phyloP scores from a whole-genome alignment of 1,139 yeast genomes.

The Entelexis paramagnoliae region DNA sequence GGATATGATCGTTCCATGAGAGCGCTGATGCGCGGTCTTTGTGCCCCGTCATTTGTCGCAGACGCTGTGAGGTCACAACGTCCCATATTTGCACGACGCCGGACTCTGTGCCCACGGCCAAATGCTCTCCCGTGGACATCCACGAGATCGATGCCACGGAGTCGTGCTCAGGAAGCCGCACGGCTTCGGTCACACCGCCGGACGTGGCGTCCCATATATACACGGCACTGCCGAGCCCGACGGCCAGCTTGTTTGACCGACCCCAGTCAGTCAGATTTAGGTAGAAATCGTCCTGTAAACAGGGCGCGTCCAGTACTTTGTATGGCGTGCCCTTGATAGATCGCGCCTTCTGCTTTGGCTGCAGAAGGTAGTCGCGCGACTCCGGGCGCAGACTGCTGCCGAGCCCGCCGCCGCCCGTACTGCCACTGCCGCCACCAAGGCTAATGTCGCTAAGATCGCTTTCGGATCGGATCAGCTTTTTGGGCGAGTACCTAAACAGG shows the following conservation, averaged over 20 bases:
- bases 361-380: conserved; percentile 63
- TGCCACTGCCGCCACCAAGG: conserved; percentile 14
- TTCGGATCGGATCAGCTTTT: conserved; percentile 14
- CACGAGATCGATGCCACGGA: conserved; percentile 76
- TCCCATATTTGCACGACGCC: conserved; percentile 96
- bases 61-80: conserved; percentile 70
- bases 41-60: conserved; percentile 90
- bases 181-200: conserved; percentile 72
- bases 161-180: conserved; percentile 54
- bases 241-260: conserved; percentile 75
- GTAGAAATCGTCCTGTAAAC: conserved; percentile 86
- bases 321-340: conserved; percentile 79
- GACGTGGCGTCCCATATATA: conserved; percentile 86
- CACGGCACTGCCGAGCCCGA: conserved; percentile 79
- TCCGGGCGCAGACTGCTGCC: conserved; percentile 80
- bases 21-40: conserved; percentile 71
- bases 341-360: conserved; percentile 73
- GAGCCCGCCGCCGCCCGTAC: conserved; percentile 32
- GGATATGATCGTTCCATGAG: conserved; percentile 88
- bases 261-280: conserved; percentile 95
- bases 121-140: conserved; percentile 75
- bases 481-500: conserved; percentile 30
- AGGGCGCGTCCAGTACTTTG: conserved; percentile 93
- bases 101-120: conserved; percentile 80
- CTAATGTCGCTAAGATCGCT: conserved; percentile 44